Evolutionary conservation across 352 stramenopile species (phyloP), one percentile per base, ranked within the genome.

Genomic region (Blastocystis hominis): DNA sequence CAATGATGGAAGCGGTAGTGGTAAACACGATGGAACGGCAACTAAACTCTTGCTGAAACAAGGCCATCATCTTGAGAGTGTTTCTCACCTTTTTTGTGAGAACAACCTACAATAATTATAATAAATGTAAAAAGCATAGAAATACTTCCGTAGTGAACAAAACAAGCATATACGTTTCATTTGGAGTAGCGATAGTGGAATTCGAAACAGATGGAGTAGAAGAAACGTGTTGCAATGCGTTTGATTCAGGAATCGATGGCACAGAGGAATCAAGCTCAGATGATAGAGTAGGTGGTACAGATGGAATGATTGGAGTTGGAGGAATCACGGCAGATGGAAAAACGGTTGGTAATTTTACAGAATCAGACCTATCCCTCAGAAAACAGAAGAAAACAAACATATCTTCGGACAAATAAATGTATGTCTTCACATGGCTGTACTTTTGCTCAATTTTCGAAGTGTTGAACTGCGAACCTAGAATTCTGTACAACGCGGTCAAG

Each of bases 111-210:
- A 64, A 40, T 30, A 30, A 30, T 30, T 30, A 30, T 30, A 30
- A 30, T 30, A 30, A 3, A 13, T 10, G 63, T 20, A n/a, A 6
- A 15, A 53, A 42, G 53, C 17, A 20, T 64, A 3, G 24, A 42
- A 40, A 2, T 54, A 42, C 72, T 38, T 84, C 72, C 9, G 72
- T 84, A n/a, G 72, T 84, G 55, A 84, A 84, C n/a, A 84, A 30
- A 50, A 84, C 72, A 1, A 84, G 46, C 56, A 66, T 47, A 68
- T 54, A 84, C 3, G 34, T 46, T n/a, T 13, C n/a, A 62, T 80
- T 40, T 0, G 13, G 20, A 66, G 9, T 66, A n/a, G 15, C 20
- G 9, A n/a, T 9, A 66, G 30, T 66, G 56, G 56, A 38, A 66
- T 13, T 34, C 56, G 7, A 17, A 7, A 55, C 17, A 7, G 47